These are phyloP conservation scores for Eucalyptus guilfoylei DNA, from an alignment of 345 rosid genomes.

Conservation along the genomic window DNA sequence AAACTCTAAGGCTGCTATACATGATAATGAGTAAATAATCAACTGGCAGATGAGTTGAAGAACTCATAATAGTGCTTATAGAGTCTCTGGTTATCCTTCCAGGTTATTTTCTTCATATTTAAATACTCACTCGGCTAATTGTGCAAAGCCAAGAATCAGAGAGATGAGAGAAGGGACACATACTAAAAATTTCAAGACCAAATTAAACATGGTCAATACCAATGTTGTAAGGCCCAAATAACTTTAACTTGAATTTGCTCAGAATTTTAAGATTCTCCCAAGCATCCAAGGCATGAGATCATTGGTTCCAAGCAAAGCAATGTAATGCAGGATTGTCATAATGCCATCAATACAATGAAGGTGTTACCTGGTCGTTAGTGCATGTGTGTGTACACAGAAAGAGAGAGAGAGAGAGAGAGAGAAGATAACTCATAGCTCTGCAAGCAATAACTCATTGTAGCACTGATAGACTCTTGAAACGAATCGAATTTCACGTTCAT, in stretches of 20 bases:
- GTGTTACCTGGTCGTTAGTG: background rate
- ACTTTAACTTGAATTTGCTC: background rate
- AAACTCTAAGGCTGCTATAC: background rate
- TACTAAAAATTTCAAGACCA: background rate
- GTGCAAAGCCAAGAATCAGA: background rate
- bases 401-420: background rate
- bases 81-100: background rate
- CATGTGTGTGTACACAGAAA: background rate
- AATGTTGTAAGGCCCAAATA: background rate
- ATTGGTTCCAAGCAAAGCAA: background rate
- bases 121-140: background rate
- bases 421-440: background rate
- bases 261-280: background rate
- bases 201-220: background rate
- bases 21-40: background rate
- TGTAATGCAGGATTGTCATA: background rate
- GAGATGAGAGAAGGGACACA: background rate
- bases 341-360: background rate
- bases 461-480: background rate
- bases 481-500: background rate
- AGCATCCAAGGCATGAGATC: background rate
- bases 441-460: background rate
- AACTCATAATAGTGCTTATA: background rate
- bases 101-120: background rate
- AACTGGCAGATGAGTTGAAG: background rate